Evolutionary conservation across 108 stramenopile species (phyloP).

Genomic region (Pseudonitzschia delicatissima): DNA sequence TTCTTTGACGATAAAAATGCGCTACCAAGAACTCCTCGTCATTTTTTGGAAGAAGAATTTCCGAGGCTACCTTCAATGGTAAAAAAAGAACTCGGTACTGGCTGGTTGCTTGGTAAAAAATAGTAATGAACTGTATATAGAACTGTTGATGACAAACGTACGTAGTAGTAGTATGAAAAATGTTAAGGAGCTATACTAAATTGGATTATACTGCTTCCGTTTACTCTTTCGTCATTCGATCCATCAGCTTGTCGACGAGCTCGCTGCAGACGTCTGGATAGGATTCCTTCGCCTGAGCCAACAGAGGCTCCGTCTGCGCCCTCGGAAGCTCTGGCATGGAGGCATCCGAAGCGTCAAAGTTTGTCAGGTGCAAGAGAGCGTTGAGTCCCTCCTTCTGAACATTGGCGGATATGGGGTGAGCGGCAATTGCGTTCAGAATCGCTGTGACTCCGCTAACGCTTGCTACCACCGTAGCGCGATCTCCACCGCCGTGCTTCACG

Average conservation of each 20-base stretch:
- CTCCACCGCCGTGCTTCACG: conserved; percentile 64
- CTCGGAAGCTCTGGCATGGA: conserved; percentile 65
- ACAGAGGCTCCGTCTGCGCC: conserved; percentile 63
- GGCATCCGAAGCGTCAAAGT: conserved; percentile 48
- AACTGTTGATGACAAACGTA: too few relatives aligned
- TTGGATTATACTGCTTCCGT: neutral
- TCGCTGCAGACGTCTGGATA: conserved; percentile 63
- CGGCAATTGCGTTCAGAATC: conserved; percentile 70
- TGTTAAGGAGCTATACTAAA: neutral
- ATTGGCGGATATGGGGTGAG: conserved; percentile 50
- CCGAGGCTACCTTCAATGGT: too few relatives aligned
- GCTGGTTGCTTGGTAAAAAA: too few relatives aligned
- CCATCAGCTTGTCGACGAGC: conserved; percentile 38
- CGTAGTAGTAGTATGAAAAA: neutral
- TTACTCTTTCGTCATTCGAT: conserved; percentile 24
- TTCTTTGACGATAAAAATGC: too few relatives aligned
- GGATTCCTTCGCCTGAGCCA: conserved; percentile 58
- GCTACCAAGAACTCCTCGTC: too few relatives aligned
- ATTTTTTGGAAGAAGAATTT: too few relatives aligned
- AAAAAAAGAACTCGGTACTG: too few relatives aligned
- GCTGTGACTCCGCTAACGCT: conserved; percentile 80
- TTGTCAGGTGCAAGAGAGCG: conserved; percentile 57
- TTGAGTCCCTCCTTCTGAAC: conserved; percentile 68
- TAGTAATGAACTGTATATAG: too few relatives aligned
- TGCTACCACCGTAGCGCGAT: conserved; percentile 77